Percentiles rank a stretch among this genome's conserved stretches.
Conservation (phyloP, 169 alveolate genomes). For the Miamiensis avidus region DNA sequence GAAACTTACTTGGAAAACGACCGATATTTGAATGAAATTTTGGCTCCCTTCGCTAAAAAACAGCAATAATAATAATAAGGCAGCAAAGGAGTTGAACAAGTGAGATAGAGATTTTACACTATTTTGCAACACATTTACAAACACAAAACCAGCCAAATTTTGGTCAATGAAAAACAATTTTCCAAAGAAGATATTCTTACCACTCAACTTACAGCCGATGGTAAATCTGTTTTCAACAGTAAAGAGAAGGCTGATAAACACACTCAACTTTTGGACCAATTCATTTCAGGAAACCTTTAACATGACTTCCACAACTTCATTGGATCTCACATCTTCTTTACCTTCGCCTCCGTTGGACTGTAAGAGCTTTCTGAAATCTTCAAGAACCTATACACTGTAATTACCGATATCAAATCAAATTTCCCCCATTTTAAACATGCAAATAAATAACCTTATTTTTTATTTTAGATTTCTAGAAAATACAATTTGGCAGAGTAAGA, state of each 20-base stretch:
- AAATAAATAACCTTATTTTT: not conserved
- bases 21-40: not conserved
- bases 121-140: not conserved
- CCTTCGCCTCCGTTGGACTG: slow-evolving; percentile 14
- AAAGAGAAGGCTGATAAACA: not conserved
- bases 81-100: slow-evolving; percentile 1
- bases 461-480: not conserved
- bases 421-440: not conserved
- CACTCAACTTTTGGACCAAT: not conserved
- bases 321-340: slow-evolving; percentile 12
- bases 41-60: not conserved
- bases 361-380: not conserved
- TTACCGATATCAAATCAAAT: not conserved
- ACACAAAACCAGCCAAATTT: slow-evolving; percentile 3
- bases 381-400: slow-evolving; percentile 8
- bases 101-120: slow-evolving; percentile 3
- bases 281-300: slow-evolving; percentile 1
- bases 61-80: not conserved
- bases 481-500: not conserved
- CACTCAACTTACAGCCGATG: slow-evolving; percentile 4
- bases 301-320: slow-evolving; percentile 9
- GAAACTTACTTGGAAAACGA: not conserved
- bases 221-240: not conserved
- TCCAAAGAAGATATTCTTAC: not conserved
- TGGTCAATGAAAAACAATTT: not conserved